A percentile compares a stretch with the other conserved stretches of the same genome.
Evolutionary conservation across 2,329 filamentous ascomycete genomes (phyloP).

Genomic region (Lachnum nothofagi): DNA sequence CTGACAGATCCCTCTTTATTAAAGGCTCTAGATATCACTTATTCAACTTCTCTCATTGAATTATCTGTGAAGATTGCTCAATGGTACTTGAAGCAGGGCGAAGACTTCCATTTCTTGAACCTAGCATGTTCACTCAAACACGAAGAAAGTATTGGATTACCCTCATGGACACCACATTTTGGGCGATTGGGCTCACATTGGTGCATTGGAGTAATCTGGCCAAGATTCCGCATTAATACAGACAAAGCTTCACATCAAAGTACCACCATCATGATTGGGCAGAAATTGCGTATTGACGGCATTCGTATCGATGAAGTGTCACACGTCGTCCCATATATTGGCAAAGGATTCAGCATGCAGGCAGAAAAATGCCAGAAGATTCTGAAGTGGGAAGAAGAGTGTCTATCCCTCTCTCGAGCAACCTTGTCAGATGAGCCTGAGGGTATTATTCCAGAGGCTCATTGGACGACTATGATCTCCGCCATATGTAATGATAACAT

Average conservation of each 20-base stretch:
- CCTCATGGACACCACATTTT: slow-evolving; percentile 4
- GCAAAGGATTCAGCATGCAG: background rate
- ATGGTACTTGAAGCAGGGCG: slow-evolving; percentile 1
- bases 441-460: background rate
- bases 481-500: background rate
- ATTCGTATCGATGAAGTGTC: slow-evolving; percentile 1
- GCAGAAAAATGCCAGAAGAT: background rate
- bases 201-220: slow-evolving; percentile 5
- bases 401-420: background rate
- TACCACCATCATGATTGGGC: background rate
- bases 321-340: background rate
- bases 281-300: slow-evolving; percentile 1
- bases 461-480: slow-evolving; percentile 5
- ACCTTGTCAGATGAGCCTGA: background rate
- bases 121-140: background rate
- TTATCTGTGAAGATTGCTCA: slow-evolving; percentile 1
- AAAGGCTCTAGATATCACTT: background rate
- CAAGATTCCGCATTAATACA: background rate
- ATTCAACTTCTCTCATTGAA: background rate
- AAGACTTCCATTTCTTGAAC: slow-evolving; percentile 3
- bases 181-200: background rate
- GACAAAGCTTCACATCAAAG: background rate
- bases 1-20: slow-evolving; percentile 1
- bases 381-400: background rate
- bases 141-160: background rate